Base-by-base conservation (phyloP, 2,329 filamentous ascomycete genomes). In the Neospermospora avenae region DNA sequence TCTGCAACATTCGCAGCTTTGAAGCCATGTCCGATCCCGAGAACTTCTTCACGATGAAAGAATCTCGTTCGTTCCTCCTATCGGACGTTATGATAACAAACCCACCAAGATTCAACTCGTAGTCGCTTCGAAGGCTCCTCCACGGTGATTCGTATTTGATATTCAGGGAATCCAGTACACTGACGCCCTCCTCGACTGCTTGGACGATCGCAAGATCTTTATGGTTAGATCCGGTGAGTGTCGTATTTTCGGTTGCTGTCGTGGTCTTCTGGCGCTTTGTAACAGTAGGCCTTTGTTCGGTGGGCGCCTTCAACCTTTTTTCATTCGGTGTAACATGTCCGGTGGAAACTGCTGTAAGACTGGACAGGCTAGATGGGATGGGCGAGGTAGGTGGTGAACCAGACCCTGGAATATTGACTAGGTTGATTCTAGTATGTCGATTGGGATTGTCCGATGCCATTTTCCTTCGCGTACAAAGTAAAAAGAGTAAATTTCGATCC, bases 1-100 rank as follows among this genome's bases (percentile, higher is more conserved):
- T 60, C 37, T 41, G 28, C 22, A 65, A 52, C 31, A 63, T 63
- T 22, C 16, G 22, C 55, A 63, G 39, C 44, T 63, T 65, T 49
- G 24, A 18, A 49, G 53, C 24, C 35, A 52, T 45, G 44, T 58
- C 55, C 48, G 22, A 22, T 39, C 54, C 55, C 6, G 44, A 64
- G 31, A 64, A 51, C 44, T 48, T 34, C 49, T 56, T 58, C 11
- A 63, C 35, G 35, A 45, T 52, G 14, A 58, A 60, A 41, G 39
- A 41, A 41, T 41, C 39, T 41, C 16, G 16, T 41, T 41, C 44
- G n/a, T 51, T 51, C 25, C 60, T 45, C 56, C 39, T 59, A 16
- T 48, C 37, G 24, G 13, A 46, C 41, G 56, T 56, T 39, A 62
- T 59, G 6, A 44, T 61, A 24, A 63, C 51, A 48, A 45, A 56